Evolutionary conservation across 179 eudicot genomes (phyloP).

Genomic region (Vitellaria paradoxa): DNA sequence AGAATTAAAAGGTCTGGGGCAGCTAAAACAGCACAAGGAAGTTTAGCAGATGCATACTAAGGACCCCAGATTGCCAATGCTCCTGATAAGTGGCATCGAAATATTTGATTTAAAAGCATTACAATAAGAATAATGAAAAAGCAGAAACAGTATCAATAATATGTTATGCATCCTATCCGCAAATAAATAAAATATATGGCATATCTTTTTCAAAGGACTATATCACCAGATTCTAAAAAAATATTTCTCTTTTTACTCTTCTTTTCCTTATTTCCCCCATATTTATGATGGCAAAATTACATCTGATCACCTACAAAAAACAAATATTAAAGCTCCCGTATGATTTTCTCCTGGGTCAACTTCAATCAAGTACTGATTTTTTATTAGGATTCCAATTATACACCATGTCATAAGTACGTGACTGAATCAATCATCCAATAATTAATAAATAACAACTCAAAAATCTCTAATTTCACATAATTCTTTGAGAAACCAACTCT

Average conservation of each 20-base stretch:
- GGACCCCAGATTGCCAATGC: background rate
- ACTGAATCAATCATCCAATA: background rate
- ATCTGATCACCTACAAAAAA: background rate
- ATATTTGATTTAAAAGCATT: background rate
- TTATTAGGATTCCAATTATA: background rate
- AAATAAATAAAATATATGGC: background rate
- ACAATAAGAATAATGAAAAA: background rate
- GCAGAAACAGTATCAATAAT: background rate
- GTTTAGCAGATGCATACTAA: background rate
- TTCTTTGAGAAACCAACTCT: background rate
- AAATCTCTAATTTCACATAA: background rate
- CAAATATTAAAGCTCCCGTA: background rate
- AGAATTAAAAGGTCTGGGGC: background rate
- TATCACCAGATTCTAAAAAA: background rate
- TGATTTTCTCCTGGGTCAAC: background rate
- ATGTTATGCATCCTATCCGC: background rate
- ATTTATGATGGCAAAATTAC: background rate
- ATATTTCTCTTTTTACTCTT: background rate
- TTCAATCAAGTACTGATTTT: background rate
- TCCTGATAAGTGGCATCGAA: background rate
- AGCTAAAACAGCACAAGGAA: background rate
- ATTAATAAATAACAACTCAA: background rate
- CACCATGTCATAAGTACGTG: background rate
- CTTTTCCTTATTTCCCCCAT: background rate
- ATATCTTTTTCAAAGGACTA: background rate